Base-by-base conservation (phyloP, 1,139 yeast species). In the Yamadazyma dushanensis region DNA sequence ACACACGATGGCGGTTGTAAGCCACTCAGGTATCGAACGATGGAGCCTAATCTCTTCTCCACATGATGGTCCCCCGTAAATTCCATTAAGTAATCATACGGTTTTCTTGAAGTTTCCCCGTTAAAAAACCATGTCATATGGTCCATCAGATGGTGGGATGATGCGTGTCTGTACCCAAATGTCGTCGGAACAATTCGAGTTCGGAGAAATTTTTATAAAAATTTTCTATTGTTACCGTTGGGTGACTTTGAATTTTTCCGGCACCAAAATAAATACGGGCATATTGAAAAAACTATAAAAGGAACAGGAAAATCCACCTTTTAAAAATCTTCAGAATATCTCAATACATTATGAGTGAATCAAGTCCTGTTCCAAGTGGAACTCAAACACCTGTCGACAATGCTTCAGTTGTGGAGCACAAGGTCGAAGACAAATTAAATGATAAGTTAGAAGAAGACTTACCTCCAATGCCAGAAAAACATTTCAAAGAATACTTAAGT, bases 301-400 rank as follows among this genome's bases (percentile, higher is more conserved):
- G n/a, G 13, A 8, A 19, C 15, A 20, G 7, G 10, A 14, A 9
- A 7, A 5, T 16, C 17, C 27, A 9, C 16, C 8, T 13, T 7
- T 25, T 25, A 13, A 25, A 6, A 21, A 21, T 8, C n/a, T 13
- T 8, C n/a, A 21, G n/a, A 10, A 21, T 6, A 5, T 6, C 5
- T 21, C 30, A 27, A 9, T 11, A 10, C 4, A 27, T 10, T 22
- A 39, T 38, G 42, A 34, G 44, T 31, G 44, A 39, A 19, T 28
- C 46, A 23, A 38, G 22, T 35, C 21, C 20, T 16, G 44, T 19
- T 38, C 39, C 27, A 26, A 46, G 50, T 39, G 66, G 65, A 35
- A 57, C 49, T 39, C 63, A 58, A 40, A 66, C 70, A 26, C 70
- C 70, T 29, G 54, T 57, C 15, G 59, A 55, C 36, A 54, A 56